phyloP scores from a whole-genome alignment of 2,329 filamentous ascomycete genomes.

The Monosporascus sp. region DNA sequence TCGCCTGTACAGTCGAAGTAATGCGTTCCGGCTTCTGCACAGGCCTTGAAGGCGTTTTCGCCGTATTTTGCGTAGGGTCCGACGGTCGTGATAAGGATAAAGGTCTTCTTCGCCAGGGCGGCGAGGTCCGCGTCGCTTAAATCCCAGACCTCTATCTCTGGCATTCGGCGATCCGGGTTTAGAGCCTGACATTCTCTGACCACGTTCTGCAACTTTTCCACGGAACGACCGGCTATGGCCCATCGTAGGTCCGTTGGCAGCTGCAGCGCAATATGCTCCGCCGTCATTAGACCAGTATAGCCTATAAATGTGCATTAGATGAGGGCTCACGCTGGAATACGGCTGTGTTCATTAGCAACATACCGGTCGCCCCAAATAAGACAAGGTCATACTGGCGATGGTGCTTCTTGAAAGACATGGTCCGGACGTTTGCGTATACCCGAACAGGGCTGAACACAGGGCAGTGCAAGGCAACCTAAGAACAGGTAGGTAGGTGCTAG shows the following conservation, averaged over 20 bases:
- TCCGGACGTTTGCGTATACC: not conserved
- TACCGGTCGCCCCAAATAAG: slow-evolving; percentile 53
- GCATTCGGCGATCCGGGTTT: slow-evolving; percentile 56
- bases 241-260: slow-evolving; percentile 25
- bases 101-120: slow-evolving; percentile 49
- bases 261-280: slow-evolving; percentile 24
- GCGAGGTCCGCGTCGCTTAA: slow-evolving; percentile 41
- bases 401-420: slow-evolving; percentile 45
- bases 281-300: slow-evolving; percentile 25
- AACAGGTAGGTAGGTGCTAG: not conserved
- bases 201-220: slow-evolving; percentile 57
- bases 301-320: slow-evolving; percentile 12
- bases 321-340: not conserved
- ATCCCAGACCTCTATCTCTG: slow-evolving; percentile 48
- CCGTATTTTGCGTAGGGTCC: slow-evolving; percentile 54
- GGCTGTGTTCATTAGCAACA: slow-evolving; percentile 8
- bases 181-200: slow-evolving; percentile 59
- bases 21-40: slow-evolving; percentile 57
- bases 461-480: not conserved
- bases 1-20: slow-evolving; percentile 62
- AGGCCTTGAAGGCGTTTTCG: slow-evolving; percentile 55
- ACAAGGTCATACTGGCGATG: slow-evolving; percentile 51
- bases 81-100: slow-evolving; percentile 51
- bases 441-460: not conserved
- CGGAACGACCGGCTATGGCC: slow-evolving; percentile 28